Percentiles rank a stretch among this genome's conserved stretches.
phyloP scores from a whole-genome alignment of 2,329 filamentous ascomycete species.

The Acephala macrosclerotiorum region DNA sequence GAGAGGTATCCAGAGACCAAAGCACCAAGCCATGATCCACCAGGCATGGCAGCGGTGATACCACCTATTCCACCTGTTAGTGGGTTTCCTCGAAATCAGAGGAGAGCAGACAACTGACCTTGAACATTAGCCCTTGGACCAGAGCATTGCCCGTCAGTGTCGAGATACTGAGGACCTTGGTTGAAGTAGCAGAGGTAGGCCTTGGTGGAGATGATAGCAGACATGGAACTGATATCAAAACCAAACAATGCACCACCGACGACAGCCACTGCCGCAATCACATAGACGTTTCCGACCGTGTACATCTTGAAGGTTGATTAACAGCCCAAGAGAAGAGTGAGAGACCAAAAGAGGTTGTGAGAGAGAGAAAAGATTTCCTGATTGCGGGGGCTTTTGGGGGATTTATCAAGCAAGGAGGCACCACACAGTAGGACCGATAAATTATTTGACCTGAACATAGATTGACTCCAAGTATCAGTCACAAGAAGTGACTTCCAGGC shows the following conservation, averaged over 20 bases:
- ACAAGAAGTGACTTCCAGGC: conserved; percentile 16
- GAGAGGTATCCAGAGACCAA: conserved; percentile 65
- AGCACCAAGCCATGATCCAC: conserved; percentile 72
- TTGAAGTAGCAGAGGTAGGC: conserved; percentile 61
- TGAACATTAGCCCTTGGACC: conserved; percentile 54
- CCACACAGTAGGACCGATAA: conserved; percentile 12
- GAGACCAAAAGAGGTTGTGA: background rate
- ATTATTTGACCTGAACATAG: conserved; percentile 9
- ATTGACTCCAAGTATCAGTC: conserved; percentile 21
- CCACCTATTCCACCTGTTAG: conserved; percentile 59
- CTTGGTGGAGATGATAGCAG: conserved; percentile 59
- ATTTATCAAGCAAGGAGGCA: conserved; percentile 6
- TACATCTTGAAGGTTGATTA: conserved; percentile 31
- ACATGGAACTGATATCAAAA: conserved; percentile 66
- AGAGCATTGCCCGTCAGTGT: conserved; percentile 53
- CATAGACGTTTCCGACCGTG: conserved; percentile 40
- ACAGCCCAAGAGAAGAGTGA: background rate
- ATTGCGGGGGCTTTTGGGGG: background rate
- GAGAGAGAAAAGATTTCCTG: background rate
- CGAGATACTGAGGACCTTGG: conserved; percentile 40
- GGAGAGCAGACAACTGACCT: conserved; percentile 28
- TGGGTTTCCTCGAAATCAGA: conserved; percentile 48
- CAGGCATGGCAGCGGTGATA: conserved; percentile 75
- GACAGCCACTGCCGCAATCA: conserved; percentile 43
- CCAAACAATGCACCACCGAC: conserved; percentile 44